Evolutionary conservation across 768 basidiomycete genomes (phyloP).

Genomic region (Rhodotorula diobovata): DNA sequence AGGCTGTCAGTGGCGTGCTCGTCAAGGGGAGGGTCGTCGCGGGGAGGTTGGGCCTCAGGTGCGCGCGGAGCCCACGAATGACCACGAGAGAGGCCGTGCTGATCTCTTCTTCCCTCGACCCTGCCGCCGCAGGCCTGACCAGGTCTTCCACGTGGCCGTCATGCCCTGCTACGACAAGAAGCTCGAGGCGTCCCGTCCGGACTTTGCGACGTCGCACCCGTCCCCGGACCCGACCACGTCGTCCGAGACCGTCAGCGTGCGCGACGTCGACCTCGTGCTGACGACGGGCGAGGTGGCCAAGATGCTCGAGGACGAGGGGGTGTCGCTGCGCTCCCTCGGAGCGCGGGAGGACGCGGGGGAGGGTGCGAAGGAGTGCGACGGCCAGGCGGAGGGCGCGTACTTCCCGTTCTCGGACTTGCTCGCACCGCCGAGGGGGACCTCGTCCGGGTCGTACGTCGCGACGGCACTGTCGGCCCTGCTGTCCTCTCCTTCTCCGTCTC

Average conservation of each 20-base stretch:
- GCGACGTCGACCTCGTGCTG: constrained; percentile 95
- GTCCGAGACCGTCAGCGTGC: constrained; percentile 57
- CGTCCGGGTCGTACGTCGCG: constrained; percentile 88
- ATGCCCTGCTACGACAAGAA: constrained; percentile 99
- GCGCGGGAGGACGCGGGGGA: constrained; percentile 9
- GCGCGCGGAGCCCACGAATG: constrained; percentile 47
- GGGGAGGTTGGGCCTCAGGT: constrained; percentile 63
- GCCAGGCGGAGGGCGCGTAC: constrained; percentile 60
- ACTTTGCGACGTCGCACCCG: constrained; percentile 67
- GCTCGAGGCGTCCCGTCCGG: constrained; percentile 88
- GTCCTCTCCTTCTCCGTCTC: constrained; percentile 35
- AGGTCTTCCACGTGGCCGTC: constrained; percentile 91
- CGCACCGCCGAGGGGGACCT: constrained; percentile 66
- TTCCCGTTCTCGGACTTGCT: constrained; percentile 47
- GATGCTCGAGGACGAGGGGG: constrained; percentile 73
- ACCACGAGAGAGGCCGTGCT: not conserved
- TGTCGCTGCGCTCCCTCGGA: constrained; percentile 65
- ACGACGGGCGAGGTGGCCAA: constrained; percentile 90
- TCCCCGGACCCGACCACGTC: not conserved
- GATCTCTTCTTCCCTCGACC: not conserved
- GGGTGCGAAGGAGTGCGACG: constrained; percentile 14
- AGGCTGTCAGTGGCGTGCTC: constrained; percentile 87
- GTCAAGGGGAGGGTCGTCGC: constrained; percentile 80
- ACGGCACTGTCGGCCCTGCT: constrained; percentile 49
- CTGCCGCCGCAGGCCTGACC: constrained; percentile 59